These are phyloP conservation scores for Cymbidium sinense DNA, from an alignment of 106 monocot genomes.

Conservation along the genomic window DNA sequence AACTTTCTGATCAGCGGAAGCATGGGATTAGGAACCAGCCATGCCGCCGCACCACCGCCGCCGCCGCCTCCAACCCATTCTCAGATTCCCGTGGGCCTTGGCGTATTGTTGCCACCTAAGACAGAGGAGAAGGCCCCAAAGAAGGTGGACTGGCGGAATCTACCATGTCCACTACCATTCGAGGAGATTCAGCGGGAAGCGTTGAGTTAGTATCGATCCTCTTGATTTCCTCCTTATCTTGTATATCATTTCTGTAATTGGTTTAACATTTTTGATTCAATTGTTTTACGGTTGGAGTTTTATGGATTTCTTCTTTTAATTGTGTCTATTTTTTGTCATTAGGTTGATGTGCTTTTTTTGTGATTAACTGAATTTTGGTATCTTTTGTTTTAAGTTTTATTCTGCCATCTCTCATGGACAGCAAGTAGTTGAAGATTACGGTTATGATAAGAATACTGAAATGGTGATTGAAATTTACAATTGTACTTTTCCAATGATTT, in stretches of 20 bases:
- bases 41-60: slow-evolving; percentile 36
- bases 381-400: background rate
- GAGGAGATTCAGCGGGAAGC: slow-evolving; percentile 86
- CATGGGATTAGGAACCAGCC: background rate
- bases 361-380: background rate
- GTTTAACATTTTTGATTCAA: background rate
- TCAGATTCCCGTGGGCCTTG: slow-evolving; percentile 27
- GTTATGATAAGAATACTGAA: background rate
- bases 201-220: slow-evolving; percentile 43
- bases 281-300: background rate
- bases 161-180: slow-evolving; percentile 83
- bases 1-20: background rate
- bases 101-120: slow-evolving; percentile 26
- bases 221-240: background rate
- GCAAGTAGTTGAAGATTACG: background rate
- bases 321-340: background rate
- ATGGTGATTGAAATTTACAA: background rate
- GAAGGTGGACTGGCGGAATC: slow-evolving; percentile 63
- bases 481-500: background rate
- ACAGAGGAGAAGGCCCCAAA: slow-evolving; percentile 32
- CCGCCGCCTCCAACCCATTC: slow-evolving; percentile 21
- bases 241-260: background rate
- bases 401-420: background rate
- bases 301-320: background rate
- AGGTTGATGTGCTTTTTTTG: background rate